Percentiles rank a stretch among this genome's conserved stretches.
Evolutionary conservation across 2,329 filamentous ascomycete genomes (phyloP).

Genomic region (Penicillium sp.): DNA sequence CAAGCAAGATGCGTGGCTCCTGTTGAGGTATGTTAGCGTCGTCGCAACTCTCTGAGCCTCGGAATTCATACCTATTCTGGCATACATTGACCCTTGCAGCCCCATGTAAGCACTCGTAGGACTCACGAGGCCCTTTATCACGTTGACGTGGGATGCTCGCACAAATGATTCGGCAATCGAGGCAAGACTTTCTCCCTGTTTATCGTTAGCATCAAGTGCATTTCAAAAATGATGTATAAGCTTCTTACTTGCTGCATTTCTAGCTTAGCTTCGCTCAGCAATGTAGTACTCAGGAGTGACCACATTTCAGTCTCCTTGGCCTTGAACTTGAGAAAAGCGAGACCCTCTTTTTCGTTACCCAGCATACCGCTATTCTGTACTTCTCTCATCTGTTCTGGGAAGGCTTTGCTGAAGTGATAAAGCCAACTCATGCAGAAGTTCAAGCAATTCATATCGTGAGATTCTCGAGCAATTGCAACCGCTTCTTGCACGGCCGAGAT

Average conservation of each 20-base stretch:
- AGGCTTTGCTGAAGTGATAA: slow-evolving; percentile 86
- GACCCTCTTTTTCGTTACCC: slow-evolving; percentile 74
- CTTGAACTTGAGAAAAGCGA: slow-evolving; percentile 80
- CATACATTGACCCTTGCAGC: slow-evolving; percentile 71
- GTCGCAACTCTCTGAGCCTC: neutral
- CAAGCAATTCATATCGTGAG: slow-evolving; percentile 85
- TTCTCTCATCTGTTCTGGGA: slow-evolving; percentile 70
- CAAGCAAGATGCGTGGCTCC: slow-evolving; percentile 55
- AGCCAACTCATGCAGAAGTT: slow-evolving; percentile 97
- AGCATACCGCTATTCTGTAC: slow-evolving; percentile 71
- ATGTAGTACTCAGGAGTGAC: slow-evolving; percentile 75
- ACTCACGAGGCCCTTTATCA: slow-evolving; percentile 70
- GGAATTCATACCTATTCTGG: slow-evolving; percentile 63
- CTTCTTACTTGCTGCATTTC: slow-evolving; percentile 66
- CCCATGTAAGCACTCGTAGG: slow-evolving; percentile 73
- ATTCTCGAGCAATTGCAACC: slow-evolving; percentile 90
- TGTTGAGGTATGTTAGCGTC: slow-evolving; percentile 26
- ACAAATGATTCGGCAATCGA: slow-evolving; percentile 72
- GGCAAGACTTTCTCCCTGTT: slow-evolving; percentile 56
- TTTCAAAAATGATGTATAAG: neutral
- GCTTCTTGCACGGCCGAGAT: slow-evolving; percentile 94
- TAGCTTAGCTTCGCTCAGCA: slow-evolving; percentile 82
- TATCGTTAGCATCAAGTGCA: slow-evolving; percentile 17
- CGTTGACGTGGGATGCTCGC: slow-evolving; percentile 77
- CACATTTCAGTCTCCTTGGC: slow-evolving; percentile 85